These are phyloP conservation scores for Canariomyces notabilis DNA, from an alignment of 2,329 filamentous ascomycete species.

Conservation along the genomic window DNA sequence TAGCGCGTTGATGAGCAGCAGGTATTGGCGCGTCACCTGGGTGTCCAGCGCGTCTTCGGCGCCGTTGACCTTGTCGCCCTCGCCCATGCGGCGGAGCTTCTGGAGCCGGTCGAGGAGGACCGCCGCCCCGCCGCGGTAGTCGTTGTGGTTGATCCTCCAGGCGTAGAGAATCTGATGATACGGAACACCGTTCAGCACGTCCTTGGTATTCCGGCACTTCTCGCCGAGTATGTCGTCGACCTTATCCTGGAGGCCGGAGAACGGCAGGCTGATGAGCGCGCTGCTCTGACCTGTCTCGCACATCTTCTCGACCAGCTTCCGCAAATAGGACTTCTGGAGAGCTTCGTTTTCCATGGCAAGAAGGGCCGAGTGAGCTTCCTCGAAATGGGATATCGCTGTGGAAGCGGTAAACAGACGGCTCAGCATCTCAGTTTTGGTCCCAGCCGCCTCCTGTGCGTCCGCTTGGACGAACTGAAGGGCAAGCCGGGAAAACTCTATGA, in stretches of 20 bases:
- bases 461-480: constrained; percentile 59
- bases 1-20: constrained; percentile 89
- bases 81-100: constrained; percentile 54
- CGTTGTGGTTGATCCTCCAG: constrained; percentile 76
- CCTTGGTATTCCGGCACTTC: constrained; percentile 63
- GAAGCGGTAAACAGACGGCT: constrained; percentile 80
- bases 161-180: constrained; percentile 89
- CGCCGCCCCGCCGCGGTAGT: constrained; percentile 75
- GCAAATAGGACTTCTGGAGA: constrained; percentile 67
- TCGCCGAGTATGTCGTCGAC: constrained; percentile 74
- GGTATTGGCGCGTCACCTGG: constrained; percentile 66
- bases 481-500: constrained; percentile 76
- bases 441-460: constrained; percentile 20
- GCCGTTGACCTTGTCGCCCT: constrained; percentile 49
- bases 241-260: constrained; percentile 68
- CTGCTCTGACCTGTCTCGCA: constrained; percentile 61
- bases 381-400: constrained; percentile 72
- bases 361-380: constrained; percentile 75
- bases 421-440: constrained; percentile 64
- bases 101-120: constrained; percentile 59
- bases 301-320: constrained; percentile 64
- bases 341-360: constrained; percentile 65
- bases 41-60: constrained; percentile 56
- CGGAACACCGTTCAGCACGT: constrained; percentile 60
- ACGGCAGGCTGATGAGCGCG: constrained; percentile 70